Percentiles rank a stretch among this genome's conserved stretches.
Conservation (phyloP, 139 green algal genomes). For the Monoraphidium neglectum region DNA sequence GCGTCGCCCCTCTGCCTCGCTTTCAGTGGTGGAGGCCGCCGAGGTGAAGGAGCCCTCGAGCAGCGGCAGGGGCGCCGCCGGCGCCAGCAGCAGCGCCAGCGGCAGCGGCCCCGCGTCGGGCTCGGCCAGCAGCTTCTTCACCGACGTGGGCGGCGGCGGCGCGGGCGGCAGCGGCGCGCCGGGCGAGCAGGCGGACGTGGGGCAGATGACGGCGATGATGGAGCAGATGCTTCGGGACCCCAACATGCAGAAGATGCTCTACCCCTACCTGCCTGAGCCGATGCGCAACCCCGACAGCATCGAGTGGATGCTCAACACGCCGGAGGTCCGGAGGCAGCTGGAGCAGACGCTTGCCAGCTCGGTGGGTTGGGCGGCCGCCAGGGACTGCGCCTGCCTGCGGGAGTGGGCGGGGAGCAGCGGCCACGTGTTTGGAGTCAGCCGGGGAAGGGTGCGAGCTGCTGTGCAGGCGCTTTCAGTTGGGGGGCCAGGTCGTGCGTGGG, state of each 20-base stretch:
- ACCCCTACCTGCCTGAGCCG: conserved; percentile 87
- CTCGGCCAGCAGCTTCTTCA: conserved; percentile 37
- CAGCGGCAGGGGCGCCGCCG: too few species aligned
- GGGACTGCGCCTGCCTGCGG: too few species aligned
- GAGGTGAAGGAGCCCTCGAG: background rate
- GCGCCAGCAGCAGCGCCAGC: conserved; percentile 4
- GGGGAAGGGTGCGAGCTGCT: too few species aligned
- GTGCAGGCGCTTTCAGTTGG: too few species aligned
- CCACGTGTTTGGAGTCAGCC: too few species aligned
- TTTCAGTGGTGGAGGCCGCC: too few species aligned
- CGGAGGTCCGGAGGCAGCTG: conserved; percentile 73
- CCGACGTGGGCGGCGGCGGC: conserved; percentile 29
- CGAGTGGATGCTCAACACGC: conserved; percentile 88
- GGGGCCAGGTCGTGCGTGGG: too few species aligned
- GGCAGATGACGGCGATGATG: conserved; percentile 45
- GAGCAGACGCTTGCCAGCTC: conserved; percentile 43
- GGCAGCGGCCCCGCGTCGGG: background rate
- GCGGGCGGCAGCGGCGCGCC: background rate
- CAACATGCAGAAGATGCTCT: conserved; percentile 89
- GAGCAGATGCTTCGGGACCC: conserved; percentile 67
- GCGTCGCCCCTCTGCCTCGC: too few species aligned
- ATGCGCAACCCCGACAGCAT: conserved; percentile 90
- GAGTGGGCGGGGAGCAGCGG: too few species aligned
- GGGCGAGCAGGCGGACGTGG: background rate
- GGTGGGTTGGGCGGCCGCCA: background rate